Evolutionary conservation across 179 eudicot genomes (phyloP).

Genomic region (Beta lomatogona): DNA sequence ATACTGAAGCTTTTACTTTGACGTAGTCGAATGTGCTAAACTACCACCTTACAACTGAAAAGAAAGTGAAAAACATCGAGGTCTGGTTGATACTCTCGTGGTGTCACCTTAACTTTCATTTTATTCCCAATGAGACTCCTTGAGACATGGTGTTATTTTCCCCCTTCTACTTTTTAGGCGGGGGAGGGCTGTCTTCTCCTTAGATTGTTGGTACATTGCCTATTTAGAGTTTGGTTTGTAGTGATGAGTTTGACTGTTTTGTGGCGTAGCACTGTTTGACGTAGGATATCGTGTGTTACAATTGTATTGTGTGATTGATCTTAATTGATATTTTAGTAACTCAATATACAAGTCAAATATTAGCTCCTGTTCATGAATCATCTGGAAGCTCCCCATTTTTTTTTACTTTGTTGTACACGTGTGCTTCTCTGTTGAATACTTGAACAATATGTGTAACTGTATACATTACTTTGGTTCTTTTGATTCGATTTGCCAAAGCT

Average conservation of each 20-base stretch:
- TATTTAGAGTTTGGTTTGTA: neutral
- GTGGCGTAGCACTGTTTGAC: neutral
- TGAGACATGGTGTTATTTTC: neutral
- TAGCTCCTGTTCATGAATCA: neutral
- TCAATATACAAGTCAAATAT: neutral
- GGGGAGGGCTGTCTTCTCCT: neutral
- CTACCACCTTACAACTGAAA: neutral
- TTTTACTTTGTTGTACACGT: neutral
- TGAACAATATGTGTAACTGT: neutral
- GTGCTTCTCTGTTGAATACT: neutral
- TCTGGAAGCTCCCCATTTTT: neutral
- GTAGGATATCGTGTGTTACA: neutral
- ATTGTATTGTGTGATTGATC: neutral
- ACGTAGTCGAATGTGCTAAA: neutral
- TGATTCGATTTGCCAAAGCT: neutral
- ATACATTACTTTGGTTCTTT: neutral
- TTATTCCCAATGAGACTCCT: neutral
- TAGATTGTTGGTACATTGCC: neutral
- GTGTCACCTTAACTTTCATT: neutral
- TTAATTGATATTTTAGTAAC: neutral
- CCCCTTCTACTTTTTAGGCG: too few relatives aligned
- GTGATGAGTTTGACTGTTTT: neutral
- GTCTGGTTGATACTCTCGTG: neutral
- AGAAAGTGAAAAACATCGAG: neutral
- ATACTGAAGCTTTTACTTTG: neutral